These are phyloP conservation scores for Pleoardoris graminearum DNA, from an alignment of 2,329 filamentous ascomycete genomes.

Conservation along the genomic window DNA sequence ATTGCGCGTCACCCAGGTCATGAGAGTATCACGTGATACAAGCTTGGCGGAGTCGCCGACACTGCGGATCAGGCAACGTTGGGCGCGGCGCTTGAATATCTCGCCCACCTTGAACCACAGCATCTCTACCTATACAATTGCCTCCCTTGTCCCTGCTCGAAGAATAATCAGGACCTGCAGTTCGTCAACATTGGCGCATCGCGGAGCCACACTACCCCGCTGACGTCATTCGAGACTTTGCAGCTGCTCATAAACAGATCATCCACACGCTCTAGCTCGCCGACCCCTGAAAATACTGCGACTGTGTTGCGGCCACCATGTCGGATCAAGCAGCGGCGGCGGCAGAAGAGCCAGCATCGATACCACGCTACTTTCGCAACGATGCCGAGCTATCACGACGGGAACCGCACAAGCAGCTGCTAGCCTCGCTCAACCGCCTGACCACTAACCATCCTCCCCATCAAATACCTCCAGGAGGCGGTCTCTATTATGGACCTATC, in stretches of 20 bases:
- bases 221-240: slow-evolving; percentile 23
- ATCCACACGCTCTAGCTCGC: neutral
- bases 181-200: neutral
- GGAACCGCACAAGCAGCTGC: slow-evolving; percentile 56
- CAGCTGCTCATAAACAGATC: neutral
- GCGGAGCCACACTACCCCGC: slow-evolving; percentile 14
- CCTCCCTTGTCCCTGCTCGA: neutral
- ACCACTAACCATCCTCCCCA: slow-evolving; percentile 54
- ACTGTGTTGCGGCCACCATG: slow-evolving; percentile 21
- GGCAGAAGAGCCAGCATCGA: slow-evolving; percentile 28
- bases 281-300: neutral
- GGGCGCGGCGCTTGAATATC: neutral
- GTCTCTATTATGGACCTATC: slow-evolving; percentile 56
- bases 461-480: slow-evolving; percentile 51
- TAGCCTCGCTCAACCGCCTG: slow-evolving; percentile 54
- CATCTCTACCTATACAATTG: neutral
- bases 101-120: neutral
- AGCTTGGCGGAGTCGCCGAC: no score
- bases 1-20: no score
- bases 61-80: slow-evolving; percentile 4
- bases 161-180: neutral
- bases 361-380: slow-evolving; percentile 50
- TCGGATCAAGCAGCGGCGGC: slow-evolving; percentile 29
- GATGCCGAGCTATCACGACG: slow-evolving; percentile 41
- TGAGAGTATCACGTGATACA: no score